Evolutionary conservation across 306 rosid species (phyloP).

Genomic region (Lagenaria siceraria): DNA sequence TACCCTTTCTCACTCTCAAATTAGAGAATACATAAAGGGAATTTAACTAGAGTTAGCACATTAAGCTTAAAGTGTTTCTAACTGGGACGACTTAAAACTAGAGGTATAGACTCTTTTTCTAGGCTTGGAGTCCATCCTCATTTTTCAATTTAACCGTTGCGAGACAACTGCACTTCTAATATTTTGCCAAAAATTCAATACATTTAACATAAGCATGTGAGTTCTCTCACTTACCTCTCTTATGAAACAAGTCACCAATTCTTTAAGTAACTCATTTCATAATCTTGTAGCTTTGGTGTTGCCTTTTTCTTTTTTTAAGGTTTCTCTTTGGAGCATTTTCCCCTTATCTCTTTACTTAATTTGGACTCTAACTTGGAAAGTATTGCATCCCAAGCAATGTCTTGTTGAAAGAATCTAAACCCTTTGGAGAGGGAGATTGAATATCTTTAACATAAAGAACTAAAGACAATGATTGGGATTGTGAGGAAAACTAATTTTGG

Average conservation of each 20-base stretch:
- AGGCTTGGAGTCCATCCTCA: no score
- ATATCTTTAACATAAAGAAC: constrained; percentile 43
- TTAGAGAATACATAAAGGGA: no score
- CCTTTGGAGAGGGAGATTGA: constrained; percentile 17
- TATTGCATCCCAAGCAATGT: constrained; percentile 44
- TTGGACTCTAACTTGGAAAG: constrained; percentile 49
- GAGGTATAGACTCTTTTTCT: no score
- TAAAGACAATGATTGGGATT: constrained; percentile 35
- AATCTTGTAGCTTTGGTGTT: not conserved
- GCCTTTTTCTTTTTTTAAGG: not conserved
- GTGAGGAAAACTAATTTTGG: constrained; percentile 23
- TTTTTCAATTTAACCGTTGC: no score
- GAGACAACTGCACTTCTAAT: no score
- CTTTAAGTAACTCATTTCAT: not conserved
- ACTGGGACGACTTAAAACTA: no score
- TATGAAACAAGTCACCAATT: constrained; percentile 1
- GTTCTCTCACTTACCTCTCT: not conserved
- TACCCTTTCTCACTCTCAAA: no score
- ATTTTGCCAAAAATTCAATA: no score
- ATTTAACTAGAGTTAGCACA: no score
- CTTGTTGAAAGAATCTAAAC: constrained; percentile 23
- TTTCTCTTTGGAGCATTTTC: not conserved
- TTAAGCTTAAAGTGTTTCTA: no score
- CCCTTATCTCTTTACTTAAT: constrained; percentile 42
- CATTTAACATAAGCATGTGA: no score